Percentiles rank a stretch among this genome's conserved stretches.
Conservation (phyloP, 139 green algal species). For the Ettlia oleoabundans region DNA sequence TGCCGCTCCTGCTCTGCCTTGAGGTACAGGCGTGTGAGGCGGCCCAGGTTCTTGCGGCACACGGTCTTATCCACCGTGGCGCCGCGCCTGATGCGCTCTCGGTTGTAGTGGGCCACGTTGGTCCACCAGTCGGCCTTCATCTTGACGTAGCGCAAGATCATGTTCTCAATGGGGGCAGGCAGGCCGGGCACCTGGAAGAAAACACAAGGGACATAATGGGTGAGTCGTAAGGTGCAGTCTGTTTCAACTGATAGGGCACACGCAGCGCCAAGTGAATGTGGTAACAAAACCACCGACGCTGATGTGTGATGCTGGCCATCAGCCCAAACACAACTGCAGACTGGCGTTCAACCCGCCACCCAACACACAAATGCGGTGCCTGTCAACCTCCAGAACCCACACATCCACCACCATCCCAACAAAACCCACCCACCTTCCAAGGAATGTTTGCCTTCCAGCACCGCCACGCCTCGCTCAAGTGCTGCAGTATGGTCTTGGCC, state of each 20-base stretch:
- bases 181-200: constrained; percentile 82
- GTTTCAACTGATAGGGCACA: too few species aligned
- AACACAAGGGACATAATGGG: not conserved
- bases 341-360: too few species aligned
- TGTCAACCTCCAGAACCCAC: too few species aligned
- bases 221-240: not conserved
- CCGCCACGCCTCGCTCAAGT: constrained; percentile 98
- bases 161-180: constrained; percentile 98
- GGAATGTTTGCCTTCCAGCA: constrained; percentile 99
- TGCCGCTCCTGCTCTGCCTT: constrained; percentile 99
- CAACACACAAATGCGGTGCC: too few species aligned
- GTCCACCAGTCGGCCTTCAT: constrained; percentile 99
- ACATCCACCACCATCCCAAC: not conserved
- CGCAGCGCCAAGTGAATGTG: too few species aligned
- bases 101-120: constrained; percentile 99
- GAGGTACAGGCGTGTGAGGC: constrained; percentile 97
- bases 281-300: too few species aligned
- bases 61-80: constrained; percentile 99
- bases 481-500: constrained; percentile 97
- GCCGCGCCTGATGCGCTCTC: constrained; percentile 97
- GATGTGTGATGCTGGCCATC: too few species aligned
- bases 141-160: constrained; percentile 99
- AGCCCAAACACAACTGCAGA: too few species aligned
- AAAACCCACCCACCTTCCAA: constrained; percentile 98
- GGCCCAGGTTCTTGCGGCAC: constrained; percentile 99